Evolutionary conservation across 768 basidiomycete species (phyloP).

Genomic region (Hericium alpestre): DNA sequence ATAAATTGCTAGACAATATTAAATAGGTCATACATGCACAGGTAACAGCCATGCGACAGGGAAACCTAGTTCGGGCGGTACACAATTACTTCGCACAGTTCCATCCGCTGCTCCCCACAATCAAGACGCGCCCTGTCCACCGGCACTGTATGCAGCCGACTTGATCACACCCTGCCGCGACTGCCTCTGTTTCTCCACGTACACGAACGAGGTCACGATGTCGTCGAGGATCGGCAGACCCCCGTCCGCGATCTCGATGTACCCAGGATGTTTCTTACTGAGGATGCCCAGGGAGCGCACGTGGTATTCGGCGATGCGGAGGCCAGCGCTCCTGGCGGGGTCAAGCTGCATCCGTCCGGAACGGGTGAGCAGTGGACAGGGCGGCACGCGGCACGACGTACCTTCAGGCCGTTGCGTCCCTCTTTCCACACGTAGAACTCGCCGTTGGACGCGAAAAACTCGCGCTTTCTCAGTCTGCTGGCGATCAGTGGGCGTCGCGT

Average conservation of each 20-base stretch:
- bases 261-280: neutral
- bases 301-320: neutral
- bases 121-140: too few species aligned
- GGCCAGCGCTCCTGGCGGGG: neutral
- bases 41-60: too few species aligned
- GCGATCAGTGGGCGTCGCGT: neutral
- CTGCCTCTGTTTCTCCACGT: too few species aligned
- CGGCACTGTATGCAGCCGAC: too few species aligned
- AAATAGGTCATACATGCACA: too few species aligned
- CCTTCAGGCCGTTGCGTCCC: neutral
- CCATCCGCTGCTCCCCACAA: too few species aligned
- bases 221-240: neutral
- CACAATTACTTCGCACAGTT: too few species aligned
- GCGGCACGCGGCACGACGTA: too few species aligned
- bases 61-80: too few species aligned
- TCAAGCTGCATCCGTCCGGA: constrained; percentile 2
- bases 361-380: neutral
- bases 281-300: neutral
- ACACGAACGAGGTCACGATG: neutral
- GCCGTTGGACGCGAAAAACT: neutral
- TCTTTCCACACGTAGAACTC: neutral
- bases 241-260: neutral
- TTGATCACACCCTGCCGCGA: too few species aligned
- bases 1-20: too few species aligned
- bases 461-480: neutral